phyloP scores from a whole-genome alignment of 2,329 filamentous ascomycete genomes.

The Blastomyces gilchristii region DNA sequence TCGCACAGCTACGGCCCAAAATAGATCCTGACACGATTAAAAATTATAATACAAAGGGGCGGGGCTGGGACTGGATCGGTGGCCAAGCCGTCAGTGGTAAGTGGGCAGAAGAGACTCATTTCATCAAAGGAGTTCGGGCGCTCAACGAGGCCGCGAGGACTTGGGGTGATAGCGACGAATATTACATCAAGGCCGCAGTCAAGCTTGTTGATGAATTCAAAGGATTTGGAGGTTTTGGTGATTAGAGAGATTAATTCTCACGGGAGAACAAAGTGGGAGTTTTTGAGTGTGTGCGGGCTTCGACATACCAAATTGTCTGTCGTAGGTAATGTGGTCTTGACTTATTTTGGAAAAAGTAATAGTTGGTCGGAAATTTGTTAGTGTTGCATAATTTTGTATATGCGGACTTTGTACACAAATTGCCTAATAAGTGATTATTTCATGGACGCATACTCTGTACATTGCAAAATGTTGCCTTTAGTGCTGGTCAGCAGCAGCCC shows the following conservation, averaged over 20 bases:
- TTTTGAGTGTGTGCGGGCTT: background rate
- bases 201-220: conserved; percentile 40
- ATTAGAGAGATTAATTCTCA: background rate
- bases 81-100: conserved; percentile 58
- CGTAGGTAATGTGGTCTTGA: background rate
- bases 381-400: background rate
- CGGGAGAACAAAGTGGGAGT: background rate
- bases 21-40: conserved; percentile 58
- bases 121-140: conserved; percentile 69
- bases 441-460: background rate
- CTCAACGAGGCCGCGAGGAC: conserved; percentile 56
- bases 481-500: too few species aligned
- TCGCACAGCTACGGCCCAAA: conserved; percentile 61
- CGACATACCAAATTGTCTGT: background rate
- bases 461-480: too few species aligned
- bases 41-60: conserved; percentile 49
- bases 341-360: background rate
- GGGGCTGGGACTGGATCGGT: conserved; percentile 67
- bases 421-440: background rate
- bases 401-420: background rate
- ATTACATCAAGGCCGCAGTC: conserved; percentile 42
- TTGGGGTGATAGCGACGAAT: conserved; percentile 37
- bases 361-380: background rate
- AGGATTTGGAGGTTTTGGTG: conserved; percentile 19
- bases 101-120: conserved; percentile 66